Base-by-base conservation (phyloP, 805 yeast genomes). In the Candida xiaguanensis region DNA sequence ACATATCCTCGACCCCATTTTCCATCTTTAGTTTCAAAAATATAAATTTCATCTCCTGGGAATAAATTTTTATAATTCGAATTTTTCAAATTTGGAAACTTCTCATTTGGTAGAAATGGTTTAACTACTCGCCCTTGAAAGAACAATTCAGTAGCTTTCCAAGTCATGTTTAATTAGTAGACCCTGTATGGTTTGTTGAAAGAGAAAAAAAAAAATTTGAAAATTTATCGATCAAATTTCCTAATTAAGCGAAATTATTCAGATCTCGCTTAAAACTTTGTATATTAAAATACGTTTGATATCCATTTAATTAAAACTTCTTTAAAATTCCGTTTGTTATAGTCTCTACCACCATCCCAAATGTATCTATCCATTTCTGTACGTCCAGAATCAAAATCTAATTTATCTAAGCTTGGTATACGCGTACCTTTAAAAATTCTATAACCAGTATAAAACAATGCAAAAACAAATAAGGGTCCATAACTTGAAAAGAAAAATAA, bases 1-100 rank as follows among this genome's bases (percentile, higher is more conserved):
- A 77, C 70, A 57, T 88, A 87, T 9, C 89, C 95, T 49, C 95
- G 71, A 17, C 80, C 87, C 95, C 95, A 88, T 45, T 73, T 73
- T 15, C 70, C 69, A 29, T 63, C 58, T 58, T 74, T 67, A 34
- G 73, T 64, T 54, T 87, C 95, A 53, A 86, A 84, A 14, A 85
- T 65, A 56, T 75, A 85, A 23, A 84, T 78, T 46, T 82, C 86
- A 58, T 86, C 95, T 25, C 95, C 95, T 15, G 82, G 81, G 52
- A 77, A 82, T 33, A 82, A 58, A 55, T 82, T 77, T 43, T 65
- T 66, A 58, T 70, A 73, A 44, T 67, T 54, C 2, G 54, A 60
- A 42, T 63, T 64, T 28, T 51, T 53, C 43, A 67, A 55, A 22
- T 59, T 56, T 4, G 72, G 70, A 43, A 61, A 66, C 43, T 64